These are phyloP conservation scores for Mucor saturninus DNA, from an alignment of 371 early-diverging fungal species.

Conservation along the genomic window DNA sequence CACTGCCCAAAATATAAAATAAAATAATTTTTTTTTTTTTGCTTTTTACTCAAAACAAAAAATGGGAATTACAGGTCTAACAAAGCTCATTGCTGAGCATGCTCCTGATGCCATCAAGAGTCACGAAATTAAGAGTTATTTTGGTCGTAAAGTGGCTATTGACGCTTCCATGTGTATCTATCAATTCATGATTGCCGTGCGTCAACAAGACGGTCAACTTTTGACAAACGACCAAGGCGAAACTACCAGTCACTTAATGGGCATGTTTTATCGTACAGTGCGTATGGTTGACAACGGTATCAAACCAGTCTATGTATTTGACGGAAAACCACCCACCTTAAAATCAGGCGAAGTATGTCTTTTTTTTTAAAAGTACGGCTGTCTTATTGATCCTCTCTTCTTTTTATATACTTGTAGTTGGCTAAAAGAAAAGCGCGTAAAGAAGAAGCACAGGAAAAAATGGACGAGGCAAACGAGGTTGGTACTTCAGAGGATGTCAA, in stretches of 20 bases:
- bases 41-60: not conserved
- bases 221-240: constrained; percentile 91
- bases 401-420: constrained; percentile 29
- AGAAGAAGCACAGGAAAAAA: constrained; percentile 81
- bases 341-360: constrained; percentile 89
- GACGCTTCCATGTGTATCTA: constrained; percentile 99
- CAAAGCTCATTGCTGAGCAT: constrained; percentile 94
- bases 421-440: constrained; percentile 89
- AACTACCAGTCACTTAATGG: constrained; percentile 98
- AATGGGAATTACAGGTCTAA: constrained; percentile 96
- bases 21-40: constrained; percentile 1
- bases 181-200: constrained; percentile 99
- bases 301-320: constrained; percentile 99
- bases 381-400: no score
- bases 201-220: constrained; percentile 89
- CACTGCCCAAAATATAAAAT: not conserved
- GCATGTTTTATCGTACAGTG: constrained; percentile 99
- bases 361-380: not conserved
- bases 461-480: constrained; percentile 86
- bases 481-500: constrained; percentile 88
- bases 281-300: constrained; percentile 98
- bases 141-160: constrained; percentile 97
- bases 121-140: constrained; percentile 88
- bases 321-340: constrained; percentile 97
- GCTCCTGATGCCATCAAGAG: constrained; percentile 85